Evolutionary conservation across 345 rosid genomes (phyloP).

Genomic region (Rhodamnia rubescens): DNA sequence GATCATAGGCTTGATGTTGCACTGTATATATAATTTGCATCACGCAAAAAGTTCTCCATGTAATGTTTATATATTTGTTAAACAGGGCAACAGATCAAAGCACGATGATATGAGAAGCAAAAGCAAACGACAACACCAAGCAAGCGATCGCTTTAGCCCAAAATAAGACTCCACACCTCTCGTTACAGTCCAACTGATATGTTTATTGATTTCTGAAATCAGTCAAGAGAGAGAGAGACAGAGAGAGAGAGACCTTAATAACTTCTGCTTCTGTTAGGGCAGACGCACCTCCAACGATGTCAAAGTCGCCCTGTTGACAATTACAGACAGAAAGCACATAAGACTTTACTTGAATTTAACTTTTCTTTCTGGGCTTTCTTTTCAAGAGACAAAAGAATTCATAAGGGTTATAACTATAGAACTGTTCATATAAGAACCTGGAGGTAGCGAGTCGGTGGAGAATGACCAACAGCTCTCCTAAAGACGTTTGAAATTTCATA

Average conservation of each 20-base stretch:
- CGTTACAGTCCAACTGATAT: background rate
- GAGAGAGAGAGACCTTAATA: slow-evolving; percentile 41
- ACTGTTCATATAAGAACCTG: slow-evolving; percentile 28
- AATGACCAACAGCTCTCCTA: slow-evolving; percentile 89
- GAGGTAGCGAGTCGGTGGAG: slow-evolving; percentile 84
- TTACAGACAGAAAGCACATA: slow-evolving; percentile 1
- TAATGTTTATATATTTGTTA: background rate
- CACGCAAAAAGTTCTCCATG: background rate
- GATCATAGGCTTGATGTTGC: background rate
- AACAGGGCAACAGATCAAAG: background rate
- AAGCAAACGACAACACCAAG: background rate
- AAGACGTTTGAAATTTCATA: slow-evolving; percentile 77
- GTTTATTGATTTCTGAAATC: background rate
- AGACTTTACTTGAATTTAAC: background rate
- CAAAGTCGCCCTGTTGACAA: slow-evolving; percentile 74
- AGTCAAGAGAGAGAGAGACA: background rate
- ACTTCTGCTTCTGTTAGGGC: slow-evolving; percentile 85
- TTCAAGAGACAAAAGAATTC: background rate
- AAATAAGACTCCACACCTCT: background rate
- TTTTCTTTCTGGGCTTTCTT: background rate
- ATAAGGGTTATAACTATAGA: background rate
- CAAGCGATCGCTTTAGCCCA: background rate
- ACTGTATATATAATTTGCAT: background rate
- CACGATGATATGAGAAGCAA: background rate
- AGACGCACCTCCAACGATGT: slow-evolving; percentile 83